A percentile compares a stretch with the other conserved stretches of the same genome.
Evolutionary conservation across 352 stramenopile genomes (phyloP).

Genomic region (Globisporangium spinosum): DNA sequence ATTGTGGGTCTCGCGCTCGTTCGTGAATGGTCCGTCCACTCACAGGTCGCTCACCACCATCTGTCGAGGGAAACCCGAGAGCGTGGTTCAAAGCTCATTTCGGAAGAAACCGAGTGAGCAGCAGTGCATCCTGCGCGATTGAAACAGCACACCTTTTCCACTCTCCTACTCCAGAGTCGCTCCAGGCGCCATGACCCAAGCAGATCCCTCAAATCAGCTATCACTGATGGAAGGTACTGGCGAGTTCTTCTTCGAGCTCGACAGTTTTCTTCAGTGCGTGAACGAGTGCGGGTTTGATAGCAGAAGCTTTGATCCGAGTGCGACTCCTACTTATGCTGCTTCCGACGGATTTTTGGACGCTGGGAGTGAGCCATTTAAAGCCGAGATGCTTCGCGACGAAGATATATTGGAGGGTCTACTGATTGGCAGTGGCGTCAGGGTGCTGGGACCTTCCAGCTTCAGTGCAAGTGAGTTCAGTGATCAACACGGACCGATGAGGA

Average conservation of each 20-base stretch:
- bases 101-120: neutral
- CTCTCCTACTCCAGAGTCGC: neutral
- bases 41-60: neutral
- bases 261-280: slow-evolving; percentile 40
- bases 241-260: slow-evolving; percentile 39
- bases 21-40: neutral
- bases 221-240: neutral
- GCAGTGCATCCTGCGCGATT: neutral
- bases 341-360: no score
- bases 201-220: neutral
- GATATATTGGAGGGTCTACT: neutral
- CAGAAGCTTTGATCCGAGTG: slow-evolving; percentile 16
- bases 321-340: neutral
- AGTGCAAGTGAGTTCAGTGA: neutral
- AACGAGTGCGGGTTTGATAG: slow-evolving; percentile 5
- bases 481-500: neutral
- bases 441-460: neutral
- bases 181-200: neutral
- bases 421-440: no score
- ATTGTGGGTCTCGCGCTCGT: neutral
- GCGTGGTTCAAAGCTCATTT: neutral
- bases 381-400: neutral
- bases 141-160: neutral
- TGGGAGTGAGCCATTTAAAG: no score
- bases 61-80: neutral